Evolutionary conservation across 1,284 basidiomycete genomes (phyloP).

Genomic region (Sporisorium iseilematis-ciliati): DNA sequence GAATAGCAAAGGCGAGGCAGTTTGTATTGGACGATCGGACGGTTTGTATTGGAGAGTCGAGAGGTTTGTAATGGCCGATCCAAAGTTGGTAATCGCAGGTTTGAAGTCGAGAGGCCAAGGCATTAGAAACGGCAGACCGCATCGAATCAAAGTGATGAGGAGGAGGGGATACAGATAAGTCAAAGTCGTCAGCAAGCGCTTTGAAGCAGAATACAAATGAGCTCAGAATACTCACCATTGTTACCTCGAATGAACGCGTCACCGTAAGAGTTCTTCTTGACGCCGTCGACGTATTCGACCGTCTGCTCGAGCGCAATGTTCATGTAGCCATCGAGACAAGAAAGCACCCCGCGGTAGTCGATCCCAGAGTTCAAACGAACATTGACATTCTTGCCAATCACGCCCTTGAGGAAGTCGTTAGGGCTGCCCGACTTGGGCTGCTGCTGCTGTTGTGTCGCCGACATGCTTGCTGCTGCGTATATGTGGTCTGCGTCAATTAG

Average conservation of each 20-base stretch:
- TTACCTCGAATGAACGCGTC: slow-evolving; percentile 96
- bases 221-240: slow-evolving; percentile 79
- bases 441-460: slow-evolving; percentile 20
- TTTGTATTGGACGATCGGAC: too few relatives aligned
- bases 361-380: slow-evolving; percentile 95
- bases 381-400: slow-evolving; percentile 93
- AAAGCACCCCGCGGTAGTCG: slow-evolving; percentile 93
- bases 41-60: too few relatives aligned
- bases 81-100: too few relatives aligned
- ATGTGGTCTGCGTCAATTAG: slow-evolving; percentile 19
- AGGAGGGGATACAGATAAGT: slow-evolving; percentile 2
- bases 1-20: too few relatives aligned
- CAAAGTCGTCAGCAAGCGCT: slow-evolving; percentile 10
- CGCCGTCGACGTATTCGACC: slow-evolving; percentile 90
- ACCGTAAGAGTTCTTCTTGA: slow-evolving; percentile 87
- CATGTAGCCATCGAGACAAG: slow-evolving; percentile 92
- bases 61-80: too few relatives aligned
- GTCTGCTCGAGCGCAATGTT: slow-evolving; percentile 98
- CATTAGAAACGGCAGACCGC: slow-evolving; percentile 1
- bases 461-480: slow-evolving; percentile 17
- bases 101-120: too few relatives aligned
- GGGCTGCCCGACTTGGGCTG: slow-evolving; percentile 57
- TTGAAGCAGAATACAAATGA: background rate
- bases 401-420: slow-evolving; percentile 71
- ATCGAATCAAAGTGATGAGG: background rate